These are phyloP conservation scores for Phytophthora hibernalis DNA, from an alignment of 352 stramenopile genomes.

Conservation along the genomic window DNA sequence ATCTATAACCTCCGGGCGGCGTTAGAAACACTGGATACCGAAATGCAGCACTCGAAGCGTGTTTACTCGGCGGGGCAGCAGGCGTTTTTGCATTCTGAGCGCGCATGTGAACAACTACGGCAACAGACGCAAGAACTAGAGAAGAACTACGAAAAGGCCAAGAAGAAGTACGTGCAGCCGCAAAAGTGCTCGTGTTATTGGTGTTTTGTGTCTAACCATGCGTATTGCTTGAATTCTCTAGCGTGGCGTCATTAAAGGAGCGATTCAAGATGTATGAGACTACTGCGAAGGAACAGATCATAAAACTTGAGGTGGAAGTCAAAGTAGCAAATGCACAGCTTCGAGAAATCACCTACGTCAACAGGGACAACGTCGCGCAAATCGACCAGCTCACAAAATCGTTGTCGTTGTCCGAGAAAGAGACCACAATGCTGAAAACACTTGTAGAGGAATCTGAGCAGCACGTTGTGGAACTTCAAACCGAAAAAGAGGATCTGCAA, in stretches of 20 bases:
- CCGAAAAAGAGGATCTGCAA: slow-evolving; percentile 69
- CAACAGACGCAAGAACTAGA: slow-evolving; percentile 72
- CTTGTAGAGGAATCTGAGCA: slow-evolving; percentile 51
- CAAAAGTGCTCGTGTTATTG: background rate
- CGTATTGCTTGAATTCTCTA: slow-evolving; percentile 21
- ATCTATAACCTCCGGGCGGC: slow-evolving; percentile 71
- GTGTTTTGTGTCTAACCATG: background rate
- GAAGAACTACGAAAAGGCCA: slow-evolving; percentile 79
- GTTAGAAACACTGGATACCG: slow-evolving; percentile 72
- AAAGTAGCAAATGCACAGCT: slow-evolving; percentile 76
- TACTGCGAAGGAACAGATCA: slow-evolving; percentile 80
- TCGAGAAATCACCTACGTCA: slow-evolving; percentile 77
- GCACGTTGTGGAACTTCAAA: slow-evolving; percentile 46
- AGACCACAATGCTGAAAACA: slow-evolving; percentile 47
- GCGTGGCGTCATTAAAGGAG: slow-evolving; percentile 66
- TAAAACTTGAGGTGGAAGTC: slow-evolving; percentile 83
- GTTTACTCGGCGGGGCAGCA: slow-evolving; percentile 82
- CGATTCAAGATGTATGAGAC: slow-evolving; percentile 84
- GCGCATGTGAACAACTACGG: slow-evolving; percentile 73
- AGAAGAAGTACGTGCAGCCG: slow-evolving; percentile 59
- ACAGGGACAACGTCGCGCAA: slow-evolving; percentile 70
- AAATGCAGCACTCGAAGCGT: slow-evolving; percentile 84
- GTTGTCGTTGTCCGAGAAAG: slow-evolving; percentile 56
- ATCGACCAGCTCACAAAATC: slow-evolving; percentile 71
- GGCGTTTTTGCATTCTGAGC: slow-evolving; percentile 76